Conservation (phyloP, 306 rosid species). For the Lathyrus oleraceus region DNA sequence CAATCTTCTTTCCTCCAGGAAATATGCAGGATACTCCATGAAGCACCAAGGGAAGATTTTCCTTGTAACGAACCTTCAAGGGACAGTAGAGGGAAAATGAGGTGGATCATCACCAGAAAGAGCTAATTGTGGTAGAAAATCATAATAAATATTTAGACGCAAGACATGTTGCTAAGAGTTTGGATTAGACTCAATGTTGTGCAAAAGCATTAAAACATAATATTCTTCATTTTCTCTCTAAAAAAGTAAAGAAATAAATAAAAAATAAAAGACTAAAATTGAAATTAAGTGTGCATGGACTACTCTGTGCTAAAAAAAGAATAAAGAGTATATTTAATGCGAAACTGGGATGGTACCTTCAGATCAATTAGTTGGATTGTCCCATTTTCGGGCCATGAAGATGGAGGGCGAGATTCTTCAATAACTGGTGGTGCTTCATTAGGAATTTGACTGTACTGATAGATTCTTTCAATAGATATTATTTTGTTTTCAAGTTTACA, state of each 20-base stretch:
- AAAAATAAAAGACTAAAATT: neutral
- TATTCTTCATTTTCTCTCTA: neutral
- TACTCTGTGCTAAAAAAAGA: constrained; percentile 19
- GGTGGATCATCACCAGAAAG: constrained; percentile 11
- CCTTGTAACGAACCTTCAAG: constrained; percentile 88
- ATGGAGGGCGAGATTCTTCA: constrained; percentile 74
- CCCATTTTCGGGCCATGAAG: constrained; percentile 84
- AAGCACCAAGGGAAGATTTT: constrained; percentile 86
- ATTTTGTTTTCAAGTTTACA: constrained; percentile 98
- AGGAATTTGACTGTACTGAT: constrained; percentile 88
- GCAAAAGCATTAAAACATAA: neutral
- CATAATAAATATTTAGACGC: constrained; percentile 4
- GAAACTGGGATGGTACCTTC: constrained; percentile 56
- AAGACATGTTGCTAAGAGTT: neutral
- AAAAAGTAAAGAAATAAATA: neutral
- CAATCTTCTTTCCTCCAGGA: constrained; percentile 92
- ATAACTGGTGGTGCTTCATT: constrained; percentile 73
- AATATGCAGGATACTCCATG: constrained; percentile 77
- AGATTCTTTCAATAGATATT: constrained; percentile 92
- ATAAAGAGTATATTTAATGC: neutral
- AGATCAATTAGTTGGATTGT: constrained; percentile 69
- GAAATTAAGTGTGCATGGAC: neutral
- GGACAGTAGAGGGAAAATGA: neutral
- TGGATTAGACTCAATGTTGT: constrained; percentile 26
- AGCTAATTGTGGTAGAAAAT: constrained; percentile 10